Percentiles rank a stretch among this genome's conserved stretches.
Evolutionary conservation across 441 rosid genomes (phyloP).

Genomic region (Gossypium lobatum): DNA sequence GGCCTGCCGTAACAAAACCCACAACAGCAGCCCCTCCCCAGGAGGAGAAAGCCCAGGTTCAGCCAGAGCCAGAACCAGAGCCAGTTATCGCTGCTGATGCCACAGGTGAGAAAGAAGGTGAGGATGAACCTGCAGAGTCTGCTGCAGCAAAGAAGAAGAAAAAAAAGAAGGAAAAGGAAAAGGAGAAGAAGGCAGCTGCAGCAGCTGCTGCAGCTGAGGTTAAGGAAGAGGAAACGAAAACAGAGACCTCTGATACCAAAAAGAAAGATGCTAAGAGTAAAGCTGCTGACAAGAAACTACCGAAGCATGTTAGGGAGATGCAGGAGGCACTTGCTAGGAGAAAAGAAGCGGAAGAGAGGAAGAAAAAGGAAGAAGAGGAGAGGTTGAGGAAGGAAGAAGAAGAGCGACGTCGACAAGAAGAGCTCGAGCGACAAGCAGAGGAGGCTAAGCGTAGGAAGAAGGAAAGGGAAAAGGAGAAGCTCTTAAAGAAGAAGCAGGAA

Average conservation of each 20-base stretch:
- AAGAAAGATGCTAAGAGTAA: slow-evolving; percentile 74
- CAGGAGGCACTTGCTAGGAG: slow-evolving; percentile 85
- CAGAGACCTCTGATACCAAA: slow-evolving; percentile 42
- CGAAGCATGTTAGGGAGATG: slow-evolving; percentile 96
- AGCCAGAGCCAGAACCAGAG: slow-evolving; percentile 48
- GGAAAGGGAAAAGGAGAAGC: slow-evolving; percentile 88
- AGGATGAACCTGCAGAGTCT: slow-evolving; percentile 62
- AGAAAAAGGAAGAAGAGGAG: slow-evolving; percentile 86
- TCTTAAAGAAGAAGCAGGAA: slow-evolving; percentile 78
- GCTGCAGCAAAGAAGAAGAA: slow-evolving; percentile 91
- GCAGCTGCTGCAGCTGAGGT: slow-evolving; percentile 33
- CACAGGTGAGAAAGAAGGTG: slow-evolving; percentile 60
- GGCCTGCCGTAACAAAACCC: slow-evolving; percentile 33
- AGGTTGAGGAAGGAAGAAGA: slow-evolving; percentile 84
- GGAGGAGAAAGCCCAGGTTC: slow-evolving; percentile 48
- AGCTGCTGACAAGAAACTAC: slow-evolving; percentile 77
- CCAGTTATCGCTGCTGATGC: slow-evolving; percentile 34
- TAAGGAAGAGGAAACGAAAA: slow-evolving; percentile 50
- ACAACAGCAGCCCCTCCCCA: slow-evolving; percentile 30
- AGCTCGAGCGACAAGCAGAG: slow-evolving; percentile 88
- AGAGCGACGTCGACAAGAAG: slow-evolving; percentile 79
- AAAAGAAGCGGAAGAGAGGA: slow-evolving; percentile 76
- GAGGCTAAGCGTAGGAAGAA: slow-evolving; percentile 86
- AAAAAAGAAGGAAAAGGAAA: slow-evolving; percentile 84
- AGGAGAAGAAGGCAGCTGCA: slow-evolving; percentile 71